Percentiles rank a stretch among this genome's conserved stretches.
These are phyloP conservation scores for Xylariaceae sp. DNA, from an alignment of 2,329 filamentous ascomycete genomes.

Conservation along the genomic window DNA sequence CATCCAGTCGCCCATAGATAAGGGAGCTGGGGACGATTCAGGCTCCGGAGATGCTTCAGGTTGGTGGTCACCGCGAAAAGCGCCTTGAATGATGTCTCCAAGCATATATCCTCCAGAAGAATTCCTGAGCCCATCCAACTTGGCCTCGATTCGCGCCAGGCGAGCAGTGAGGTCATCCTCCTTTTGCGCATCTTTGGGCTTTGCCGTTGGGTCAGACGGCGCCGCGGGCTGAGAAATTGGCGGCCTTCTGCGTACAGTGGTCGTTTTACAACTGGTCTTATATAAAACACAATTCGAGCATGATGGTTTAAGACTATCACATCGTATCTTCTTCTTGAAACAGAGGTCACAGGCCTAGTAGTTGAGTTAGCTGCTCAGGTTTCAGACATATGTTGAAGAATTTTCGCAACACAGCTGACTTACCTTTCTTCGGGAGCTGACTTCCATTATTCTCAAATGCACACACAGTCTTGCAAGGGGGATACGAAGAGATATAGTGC, in stretches of 20 bases:
- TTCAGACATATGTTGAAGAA: not conserved
- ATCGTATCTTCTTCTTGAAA: slow-evolving; percentile 45
- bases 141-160: slow-evolving; percentile 28
- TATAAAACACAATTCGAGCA: slow-evolving; percentile 44
- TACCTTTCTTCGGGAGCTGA: slow-evolving; percentile 27
- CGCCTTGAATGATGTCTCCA: too few relatives aligned
- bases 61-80: too few relatives aligned
- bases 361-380: slow-evolving; percentile 3
- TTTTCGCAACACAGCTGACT: slow-evolving; percentile 1
- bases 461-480: too few relatives aligned
- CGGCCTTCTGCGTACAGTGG: slow-evolving; percentile 25
- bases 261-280: slow-evolving; percentile 36
- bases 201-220: slow-evolving; percentile 4
- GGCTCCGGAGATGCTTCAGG: too few relatives aligned
- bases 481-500: too few relatives aligned
- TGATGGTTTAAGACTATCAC: slow-evolving; percentile 40
- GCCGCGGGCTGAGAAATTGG: not conserved
- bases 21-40: not conserved
- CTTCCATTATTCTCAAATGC: slow-evolving; percentile 23
- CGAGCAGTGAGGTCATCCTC: slow-evolving; percentile 20
- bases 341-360: slow-evolving; percentile 39
- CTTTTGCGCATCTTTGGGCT: not conserved
- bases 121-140: slow-evolving; percentile 20
- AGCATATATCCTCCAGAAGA: too few relatives aligned
- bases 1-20: not conserved